These are phyloP conservation scores for Pyrenophora tritici-repentis DNA, from an alignment of 2,329 filamentous ascomycete species.

Conservation along the genomic window DNA sequence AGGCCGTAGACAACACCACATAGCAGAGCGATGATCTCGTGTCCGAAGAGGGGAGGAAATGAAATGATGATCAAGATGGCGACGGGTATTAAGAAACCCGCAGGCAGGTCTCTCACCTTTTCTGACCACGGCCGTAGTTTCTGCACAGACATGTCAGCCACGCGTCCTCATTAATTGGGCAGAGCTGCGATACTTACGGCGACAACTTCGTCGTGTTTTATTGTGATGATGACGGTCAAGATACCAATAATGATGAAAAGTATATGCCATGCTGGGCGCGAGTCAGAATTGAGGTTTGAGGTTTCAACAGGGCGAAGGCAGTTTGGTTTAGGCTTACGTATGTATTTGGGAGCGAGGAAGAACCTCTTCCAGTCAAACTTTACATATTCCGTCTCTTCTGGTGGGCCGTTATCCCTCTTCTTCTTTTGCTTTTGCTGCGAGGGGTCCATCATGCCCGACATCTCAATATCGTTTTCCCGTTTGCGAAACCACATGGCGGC, in stretches of 20 bases:
- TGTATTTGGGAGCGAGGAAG: constrained; percentile 42
- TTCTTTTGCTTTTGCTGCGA: constrained; percentile 16
- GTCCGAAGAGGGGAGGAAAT: constrained; percentile 44
- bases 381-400: constrained; percentile 41
- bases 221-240: constrained; percentile 34
- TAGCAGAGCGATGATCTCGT: constrained; percentile 41
- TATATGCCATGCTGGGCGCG: constrained; percentile 38
- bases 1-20: constrained; percentile 45
- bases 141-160: constrained; percentile 22
- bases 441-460: constrained; percentile 28
- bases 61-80: constrained; percentile 42
- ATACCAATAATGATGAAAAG: constrained; percentile 34
- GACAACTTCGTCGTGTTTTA: constrained; percentile 41
- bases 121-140: constrained; percentile 43
- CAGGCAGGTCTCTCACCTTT: constrained; percentile 41
- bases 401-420: constrained; percentile 16
- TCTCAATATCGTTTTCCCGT: constrained; percentile 38
- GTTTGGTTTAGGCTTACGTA: constrained; percentile 30
- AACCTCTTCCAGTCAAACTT: constrained; percentile 43
- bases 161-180: not conserved
- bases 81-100: constrained; percentile 44
- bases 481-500: constrained; percentile 29
- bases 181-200: constrained; percentile 23
- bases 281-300: constrained; percentile 12
- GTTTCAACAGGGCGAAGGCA: not conserved